phyloP scores from a whole-genome alignment of 306 rosid species.

The Cicer arietinum region DNA sequence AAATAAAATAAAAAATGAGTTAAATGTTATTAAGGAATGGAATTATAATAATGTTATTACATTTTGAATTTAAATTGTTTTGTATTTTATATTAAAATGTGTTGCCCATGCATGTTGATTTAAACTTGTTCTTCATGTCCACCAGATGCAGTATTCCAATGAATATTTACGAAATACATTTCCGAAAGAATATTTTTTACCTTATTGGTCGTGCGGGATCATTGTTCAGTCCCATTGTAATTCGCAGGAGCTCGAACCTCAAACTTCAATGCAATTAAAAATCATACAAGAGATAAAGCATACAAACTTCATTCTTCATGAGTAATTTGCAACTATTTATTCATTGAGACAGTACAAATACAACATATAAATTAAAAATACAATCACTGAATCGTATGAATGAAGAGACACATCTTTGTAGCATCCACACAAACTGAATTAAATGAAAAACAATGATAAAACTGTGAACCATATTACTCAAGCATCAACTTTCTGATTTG shows the following conservation, averaged over 20 bases:
- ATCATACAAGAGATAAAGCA: constrained; percentile 14
- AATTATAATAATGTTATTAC: too few species aligned
- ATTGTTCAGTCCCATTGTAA: not conserved
- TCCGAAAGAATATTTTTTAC: too few species aligned
- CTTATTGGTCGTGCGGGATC: constrained; percentile 1
- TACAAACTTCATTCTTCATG: not conserved
- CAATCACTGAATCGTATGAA: constrained; percentile 27
- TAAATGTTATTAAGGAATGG: too few species aligned
- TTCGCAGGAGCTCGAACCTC: not conserved
- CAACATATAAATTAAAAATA: constrained; percentile 52
- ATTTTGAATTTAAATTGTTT: too few species aligned
- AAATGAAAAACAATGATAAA: constrained; percentile 45
- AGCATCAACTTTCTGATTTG: constrained; percentile 69
- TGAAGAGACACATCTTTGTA: constrained; percentile 21
- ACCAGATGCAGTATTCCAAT: too few species aligned
- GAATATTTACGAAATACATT: too few species aligned
- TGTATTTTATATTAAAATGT: too few species aligned
- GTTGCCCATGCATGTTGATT: too few species aligned
- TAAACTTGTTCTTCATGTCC: too few species aligned
- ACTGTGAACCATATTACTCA: constrained; percentile 35
- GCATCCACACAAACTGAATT: constrained; percentile 44
- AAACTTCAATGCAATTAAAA: constrained; percentile 20
- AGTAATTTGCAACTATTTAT: constrained; percentile 54
- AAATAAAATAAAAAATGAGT: too few species aligned
- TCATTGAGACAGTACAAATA: constrained; percentile 40